These are phyloP conservation scores for Aspergillus arachidicola DNA, from an alignment of 2,329 filamentous ascomycete species.

Conservation along the genomic window DNA sequence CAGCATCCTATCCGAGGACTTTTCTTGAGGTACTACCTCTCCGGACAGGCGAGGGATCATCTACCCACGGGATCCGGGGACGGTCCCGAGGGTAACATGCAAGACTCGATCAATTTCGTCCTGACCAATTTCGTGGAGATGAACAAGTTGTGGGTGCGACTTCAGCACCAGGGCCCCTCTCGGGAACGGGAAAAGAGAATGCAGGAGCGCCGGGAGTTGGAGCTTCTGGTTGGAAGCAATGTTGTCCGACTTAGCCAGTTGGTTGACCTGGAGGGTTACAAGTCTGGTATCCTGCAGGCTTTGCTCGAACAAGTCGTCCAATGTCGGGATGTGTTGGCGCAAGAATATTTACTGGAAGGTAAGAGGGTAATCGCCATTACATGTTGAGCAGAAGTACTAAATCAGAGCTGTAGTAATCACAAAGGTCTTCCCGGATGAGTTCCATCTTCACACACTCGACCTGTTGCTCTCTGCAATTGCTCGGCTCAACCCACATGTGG, in stretches of 20 bases:
- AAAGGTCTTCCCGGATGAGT: constrained; percentile 98
- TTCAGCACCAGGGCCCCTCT: constrained; percentile 97
- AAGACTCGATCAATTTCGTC: constrained; percentile 97
- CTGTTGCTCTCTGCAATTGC: constrained; percentile 93
- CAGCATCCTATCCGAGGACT: constrained; percentile 95
- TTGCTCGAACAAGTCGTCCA: constrained; percentile 96
- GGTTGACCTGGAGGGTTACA: constrained; percentile 93
- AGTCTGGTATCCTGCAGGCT: constrained; percentile 82
- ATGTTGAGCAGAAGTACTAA: constrained; percentile 12
- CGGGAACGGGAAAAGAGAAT: constrained; percentile 90
- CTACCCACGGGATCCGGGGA: constrained; percentile 81
- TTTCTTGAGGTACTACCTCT: constrained; percentile 94
- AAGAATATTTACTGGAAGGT: constrained; percentile 93
- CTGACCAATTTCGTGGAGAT: constrained; percentile 99
- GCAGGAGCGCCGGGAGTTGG: constrained; percentile 91
- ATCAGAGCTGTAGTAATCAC: constrained; percentile 72
- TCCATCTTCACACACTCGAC: constrained; percentile 94
- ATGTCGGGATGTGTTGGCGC: constrained; percentile 92
- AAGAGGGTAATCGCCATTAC: constrained; percentile 17
- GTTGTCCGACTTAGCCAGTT: constrained; percentile 92
- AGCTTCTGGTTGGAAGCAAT: constrained; percentile 94
- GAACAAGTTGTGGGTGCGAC: constrained; percentile 98
- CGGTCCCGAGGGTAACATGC: constrained; percentile 90
- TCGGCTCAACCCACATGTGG: constrained; percentile 91
- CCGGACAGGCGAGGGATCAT: constrained; percentile 88